Percentiles rank a stretch among this genome's conserved stretches.
Conservation (phyloP, 495 filamentous ascomycete genomes). For the Neurospora sp. region DNA sequence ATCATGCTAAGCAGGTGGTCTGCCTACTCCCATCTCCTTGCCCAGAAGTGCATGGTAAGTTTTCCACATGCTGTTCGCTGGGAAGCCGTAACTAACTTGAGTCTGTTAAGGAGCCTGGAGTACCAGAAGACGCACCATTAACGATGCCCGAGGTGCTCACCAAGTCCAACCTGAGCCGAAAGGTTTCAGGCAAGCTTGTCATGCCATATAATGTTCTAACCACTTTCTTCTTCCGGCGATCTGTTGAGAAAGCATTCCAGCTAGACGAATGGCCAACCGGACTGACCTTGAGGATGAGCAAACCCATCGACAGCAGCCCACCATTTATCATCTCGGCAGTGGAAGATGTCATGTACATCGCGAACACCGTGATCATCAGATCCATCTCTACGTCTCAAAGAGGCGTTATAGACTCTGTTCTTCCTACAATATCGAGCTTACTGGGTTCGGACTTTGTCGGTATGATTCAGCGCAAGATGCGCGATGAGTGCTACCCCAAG, state of each 20-base stretch:
- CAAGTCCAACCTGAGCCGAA: constrained; percentile 64
- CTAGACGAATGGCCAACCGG: constrained; percentile 87
- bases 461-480: constrained; percentile 96
- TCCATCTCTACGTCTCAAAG: constrained; percentile 77
- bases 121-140: constrained; percentile 36
- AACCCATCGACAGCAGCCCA: constrained; percentile 56
- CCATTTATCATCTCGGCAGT: constrained; percentile 93
- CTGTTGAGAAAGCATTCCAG: constrained; percentile 95
- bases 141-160: constrained; percentile 57
- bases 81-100: constrained; percentile 10
- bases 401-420: constrained; percentile 59
- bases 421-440: constrained; percentile 74
- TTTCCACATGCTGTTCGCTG: neutral
- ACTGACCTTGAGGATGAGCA: constrained; percentile 61
- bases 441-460: constrained; percentile 87
- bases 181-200: constrained; percentile 61
- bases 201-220: constrained; percentile 78
- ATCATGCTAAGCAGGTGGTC: constrained; percentile 92
- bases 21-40: constrained; percentile 79
- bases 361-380: constrained; percentile 79
- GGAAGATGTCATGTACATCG: constrained; percentile 98
- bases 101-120: constrained; percentile 28
- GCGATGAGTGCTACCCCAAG: constrained; percentile 84
- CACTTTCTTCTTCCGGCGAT: constrained; percentile 91
- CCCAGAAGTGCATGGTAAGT: constrained; percentile 69